phyloP scores from a whole-genome alignment of 2,329 filamentous ascomycete genomes.

The Pyrenochaeta sp. region DNA sequence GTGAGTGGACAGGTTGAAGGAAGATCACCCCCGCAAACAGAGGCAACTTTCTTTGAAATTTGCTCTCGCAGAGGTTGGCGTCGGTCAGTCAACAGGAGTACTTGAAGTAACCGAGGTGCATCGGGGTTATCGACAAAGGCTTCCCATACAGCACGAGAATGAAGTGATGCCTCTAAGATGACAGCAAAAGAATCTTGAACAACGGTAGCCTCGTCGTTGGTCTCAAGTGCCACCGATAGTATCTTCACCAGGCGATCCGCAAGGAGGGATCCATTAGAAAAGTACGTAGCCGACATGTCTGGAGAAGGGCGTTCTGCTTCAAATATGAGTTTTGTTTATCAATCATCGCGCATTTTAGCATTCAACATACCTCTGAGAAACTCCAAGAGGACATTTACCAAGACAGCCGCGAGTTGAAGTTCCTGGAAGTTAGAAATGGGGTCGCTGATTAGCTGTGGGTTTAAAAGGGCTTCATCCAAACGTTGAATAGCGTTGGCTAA shows the following conservation, averaged over 20 bases:
- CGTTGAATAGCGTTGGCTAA: slow-evolving; percentile 42
- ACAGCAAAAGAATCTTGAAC: slow-evolving; percentile 39
- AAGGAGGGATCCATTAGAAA: slow-evolving; percentile 37
- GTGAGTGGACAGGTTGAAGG: slow-evolving; percentile 42
- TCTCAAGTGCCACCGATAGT: slow-evolving; percentile 29
- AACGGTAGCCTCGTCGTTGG: slow-evolving; percentile 19
- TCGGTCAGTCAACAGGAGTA: slow-evolving; percentile 39
- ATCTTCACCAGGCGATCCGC: slow-evolving; percentile 44
- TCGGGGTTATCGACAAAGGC: slow-evolving; percentile 38
- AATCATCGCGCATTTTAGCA: not conserved
- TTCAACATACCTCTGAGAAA: slow-evolving; percentile 44
- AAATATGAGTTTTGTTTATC: slow-evolving; percentile 33
- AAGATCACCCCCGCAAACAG: slow-evolving; percentile 45
- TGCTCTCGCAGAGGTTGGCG: slow-evolving; percentile 34
- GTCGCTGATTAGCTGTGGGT: slow-evolving; percentile 32
- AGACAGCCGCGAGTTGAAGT: slow-evolving; percentile 35
- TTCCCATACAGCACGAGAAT: slow-evolving; percentile 45
- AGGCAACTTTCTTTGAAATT: slow-evolving; percentile 41
- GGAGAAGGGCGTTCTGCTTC: slow-evolving; percentile 44
- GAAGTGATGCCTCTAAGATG: slow-evolving; percentile 48
- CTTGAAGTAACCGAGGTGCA: slow-evolving; percentile 35
- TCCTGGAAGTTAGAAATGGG: slow-evolving; percentile 28
- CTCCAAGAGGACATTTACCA: slow-evolving; percentile 40
- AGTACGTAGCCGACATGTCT: slow-evolving; percentile 43
- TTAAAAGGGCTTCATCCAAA: slow-evolving; percentile 40